Percentiles rank a stretch among this genome's conserved stretches.
phyloP scores from a whole-genome alignment of 805 yeast genomes.

The Candida nanaspora region DNA sequence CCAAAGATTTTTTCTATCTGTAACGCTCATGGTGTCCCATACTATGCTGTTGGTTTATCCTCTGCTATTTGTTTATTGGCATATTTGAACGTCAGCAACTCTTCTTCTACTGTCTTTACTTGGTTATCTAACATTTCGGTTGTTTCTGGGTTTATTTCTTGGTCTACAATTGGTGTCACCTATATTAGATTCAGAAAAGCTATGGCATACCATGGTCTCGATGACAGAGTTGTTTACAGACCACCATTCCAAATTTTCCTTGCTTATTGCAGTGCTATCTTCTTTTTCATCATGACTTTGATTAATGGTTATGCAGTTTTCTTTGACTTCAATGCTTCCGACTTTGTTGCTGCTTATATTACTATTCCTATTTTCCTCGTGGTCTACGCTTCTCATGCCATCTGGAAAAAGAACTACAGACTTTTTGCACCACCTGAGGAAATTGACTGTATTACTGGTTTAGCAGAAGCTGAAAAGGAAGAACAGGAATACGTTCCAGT shows the following conservation, averaged over 20 bases:
- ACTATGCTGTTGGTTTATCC: constrained; percentile 44
- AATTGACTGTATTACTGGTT: constrained; percentile 56
- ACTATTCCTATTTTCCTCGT: constrained; percentile 49
- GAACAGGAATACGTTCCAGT: constrained; percentile 27
- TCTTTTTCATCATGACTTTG: constrained; percentile 42
- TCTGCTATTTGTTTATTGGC: constrained; percentile 46
- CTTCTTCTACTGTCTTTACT: constrained; percentile 53
- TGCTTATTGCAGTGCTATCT: constrained; percentile 39
- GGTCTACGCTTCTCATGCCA: constrained; percentile 52
- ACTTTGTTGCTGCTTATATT: constrained; percentile 62
- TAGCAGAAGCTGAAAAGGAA: constrained; percentile 52
- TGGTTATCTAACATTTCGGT: constrained; percentile 66
- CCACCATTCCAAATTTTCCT: constrained; percentile 52
- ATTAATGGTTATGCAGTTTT: constrained; percentile 57
- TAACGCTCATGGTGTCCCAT: constrained; percentile 65
- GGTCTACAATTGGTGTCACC: constrained; percentile 49
- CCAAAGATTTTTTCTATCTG: constrained; percentile 59
- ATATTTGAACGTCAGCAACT: constrained; percentile 55
- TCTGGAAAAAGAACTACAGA: constrained; percentile 34
- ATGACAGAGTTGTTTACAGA: constrained; percentile 51
- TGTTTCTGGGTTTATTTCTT: constrained; percentile 59
- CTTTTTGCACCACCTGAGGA: constrained; percentile 48
- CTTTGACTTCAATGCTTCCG: constrained; percentile 37
- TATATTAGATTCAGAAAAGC: constrained; percentile 63
- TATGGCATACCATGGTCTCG: constrained; percentile 39